Evolutionary conservation across 2,329 filamentous ascomycete species (phyloP).

Genomic region (Arthrobotrys megalospora): DNA sequence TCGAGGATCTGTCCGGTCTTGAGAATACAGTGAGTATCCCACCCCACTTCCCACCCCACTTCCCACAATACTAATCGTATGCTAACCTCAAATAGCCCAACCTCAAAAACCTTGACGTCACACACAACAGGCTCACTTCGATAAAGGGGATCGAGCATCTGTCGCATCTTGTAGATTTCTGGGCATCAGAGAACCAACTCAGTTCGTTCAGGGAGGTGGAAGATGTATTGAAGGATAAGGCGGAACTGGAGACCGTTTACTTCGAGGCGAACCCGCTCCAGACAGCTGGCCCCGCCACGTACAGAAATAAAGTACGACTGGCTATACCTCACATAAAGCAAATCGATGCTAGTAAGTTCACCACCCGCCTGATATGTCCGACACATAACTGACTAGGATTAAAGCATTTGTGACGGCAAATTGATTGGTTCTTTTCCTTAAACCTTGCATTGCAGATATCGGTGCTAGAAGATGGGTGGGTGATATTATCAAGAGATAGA

Average conservation of each 20-base stretch:
- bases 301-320: conserved; percentile 92
- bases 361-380: neutral
- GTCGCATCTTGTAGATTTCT: conserved; percentile 85
- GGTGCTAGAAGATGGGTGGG: neutral
- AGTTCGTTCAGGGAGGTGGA: conserved; percentile 86
- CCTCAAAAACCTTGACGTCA: conserved; percentile 87
- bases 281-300: conserved; percentile 81
- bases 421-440: neutral
- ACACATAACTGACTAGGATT: neutral
- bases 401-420: conserved; percentile 36
- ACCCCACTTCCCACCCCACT: no score
- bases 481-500: conserved; percentile 14
- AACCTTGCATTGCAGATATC: neutral
- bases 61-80: neutral
- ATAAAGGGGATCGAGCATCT: conserved; percentile 80
- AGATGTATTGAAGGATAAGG: conserved; percentile 81
- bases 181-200: conserved; percentile 91
- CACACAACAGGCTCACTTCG: conserved; percentile 84
- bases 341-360: conserved; percentile 93
- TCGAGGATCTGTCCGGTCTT: conserved; percentile 82
- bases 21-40: conserved; percentile 71
- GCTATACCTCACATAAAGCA: conserved; percentile 89
- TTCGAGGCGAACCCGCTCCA: conserved; percentile 96
- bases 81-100: conserved; percentile 67
- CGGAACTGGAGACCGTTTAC: conserved; percentile 82